Evolutionary conservation across 345 rosid genomes (phyloP).

Genomic region (Sisymbrium altissimum): DNA sequence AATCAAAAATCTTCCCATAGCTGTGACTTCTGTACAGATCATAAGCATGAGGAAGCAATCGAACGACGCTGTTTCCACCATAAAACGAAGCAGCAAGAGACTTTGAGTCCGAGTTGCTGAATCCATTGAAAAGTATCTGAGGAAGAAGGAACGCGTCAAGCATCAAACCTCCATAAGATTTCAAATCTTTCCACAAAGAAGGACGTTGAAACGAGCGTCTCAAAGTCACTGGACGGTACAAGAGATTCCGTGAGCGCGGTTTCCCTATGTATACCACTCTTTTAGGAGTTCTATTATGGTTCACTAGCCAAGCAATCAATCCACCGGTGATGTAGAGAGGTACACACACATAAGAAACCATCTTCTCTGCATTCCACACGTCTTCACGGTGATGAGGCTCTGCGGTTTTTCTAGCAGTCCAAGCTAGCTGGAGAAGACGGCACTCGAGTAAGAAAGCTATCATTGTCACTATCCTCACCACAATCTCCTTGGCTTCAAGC

Average conservation of each 20-base stretch:
- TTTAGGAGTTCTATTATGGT: conserved; percentile 31
- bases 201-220: conserved; percentile 37
- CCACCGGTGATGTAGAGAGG: conserved; percentile 66
- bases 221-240: conserved; percentile 4
- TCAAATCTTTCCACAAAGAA: conserved; percentile 56
- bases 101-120: conserved; percentile 44
- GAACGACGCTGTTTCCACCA: conserved; percentile 56
- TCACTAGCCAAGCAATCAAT: conserved; percentile 59
- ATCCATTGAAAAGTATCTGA: conserved; percentile 68
- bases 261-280: conserved; percentile 22
- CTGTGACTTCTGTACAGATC: conserved; percentile 75
- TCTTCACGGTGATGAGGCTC: conserved; percentile 26
- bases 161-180: conserved; percentile 75
- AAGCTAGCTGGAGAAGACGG: conserved; percentile 69
- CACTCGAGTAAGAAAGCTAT: conserved; percentile 81
- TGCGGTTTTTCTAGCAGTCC: conserved; percentile 57
- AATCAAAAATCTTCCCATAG: conserved; percentile 49
- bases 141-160: conserved; percentile 81
- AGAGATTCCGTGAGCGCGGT: neutral
- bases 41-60: conserved; percentile 76
- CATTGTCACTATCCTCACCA: conserved; percentile 75
- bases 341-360: conserved; percentile 47
- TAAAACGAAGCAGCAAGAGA: conserved; percentile 59
- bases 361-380: conserved; percentile 67
- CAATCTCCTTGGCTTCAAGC: conserved; percentile 83